Conservation (phyloP, 2,329 filamentous ascomycete species). For the Cytospora schulzeri region DNA sequence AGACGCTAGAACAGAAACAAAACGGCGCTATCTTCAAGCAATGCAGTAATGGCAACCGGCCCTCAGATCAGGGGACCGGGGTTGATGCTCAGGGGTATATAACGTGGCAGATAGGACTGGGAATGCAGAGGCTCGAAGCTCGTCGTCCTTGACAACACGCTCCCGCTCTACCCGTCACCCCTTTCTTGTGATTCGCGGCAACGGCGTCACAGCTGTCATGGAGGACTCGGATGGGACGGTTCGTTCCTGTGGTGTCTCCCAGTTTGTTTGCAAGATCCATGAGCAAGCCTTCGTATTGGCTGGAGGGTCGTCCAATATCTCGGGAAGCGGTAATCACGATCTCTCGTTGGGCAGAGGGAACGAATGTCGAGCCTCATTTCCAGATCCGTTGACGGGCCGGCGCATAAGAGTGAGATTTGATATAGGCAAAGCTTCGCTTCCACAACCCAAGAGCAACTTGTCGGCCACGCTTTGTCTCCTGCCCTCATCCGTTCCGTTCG, state of each 20-base stretch:
- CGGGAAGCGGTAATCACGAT: slow-evolving; percentile 9
- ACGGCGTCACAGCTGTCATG: slow-evolving; percentile 1
- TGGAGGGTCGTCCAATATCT: slow-evolving; percentile 1
- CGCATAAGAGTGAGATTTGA: slow-evolving; percentile 19
- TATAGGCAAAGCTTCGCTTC: slow-evolving; percentile 6
- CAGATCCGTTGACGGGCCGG: slow-evolving; percentile 14
- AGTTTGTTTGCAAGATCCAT: slow-evolving; percentile 16
- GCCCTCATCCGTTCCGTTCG: slow-evolving; percentile 20
- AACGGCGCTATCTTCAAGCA: slow-evolving; percentile 1
- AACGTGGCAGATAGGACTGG: not conserved
- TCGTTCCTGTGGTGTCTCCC: slow-evolving; percentile 15
- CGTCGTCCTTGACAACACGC: not conserved
- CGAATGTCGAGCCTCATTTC: slow-evolving; percentile 11
- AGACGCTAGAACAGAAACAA: not conserved
- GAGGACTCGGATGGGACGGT: slow-evolving; percentile 21
- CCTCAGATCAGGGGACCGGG: not conserved
- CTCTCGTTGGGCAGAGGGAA: slow-evolving; percentile 6
- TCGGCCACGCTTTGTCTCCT: slow-evolving; percentile 10
- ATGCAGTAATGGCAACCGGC: not conserved
- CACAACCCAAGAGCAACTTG: slow-evolving; percentile 1
- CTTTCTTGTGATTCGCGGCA: not conserved
- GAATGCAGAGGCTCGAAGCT: not conserved
- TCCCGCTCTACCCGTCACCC: not conserved
- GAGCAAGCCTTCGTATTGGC: slow-evolving; percentile 4
- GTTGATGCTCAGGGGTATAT: not conserved